Conservation (phyloP, 169 alveolate species). For the Cyclospora cayetanensis region DNA sequence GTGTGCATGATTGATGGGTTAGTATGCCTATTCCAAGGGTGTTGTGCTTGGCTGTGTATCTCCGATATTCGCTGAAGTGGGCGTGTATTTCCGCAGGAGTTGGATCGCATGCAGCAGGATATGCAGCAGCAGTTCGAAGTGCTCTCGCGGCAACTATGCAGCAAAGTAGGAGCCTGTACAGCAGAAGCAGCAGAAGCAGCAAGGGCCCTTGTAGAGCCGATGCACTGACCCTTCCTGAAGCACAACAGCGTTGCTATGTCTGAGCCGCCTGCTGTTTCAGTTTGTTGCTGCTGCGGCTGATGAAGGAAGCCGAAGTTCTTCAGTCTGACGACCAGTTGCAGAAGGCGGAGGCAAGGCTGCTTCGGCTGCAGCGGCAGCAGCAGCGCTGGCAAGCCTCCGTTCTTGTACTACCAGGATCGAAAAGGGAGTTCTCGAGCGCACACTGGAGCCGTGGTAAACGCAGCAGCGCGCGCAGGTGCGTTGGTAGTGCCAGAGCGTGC, state of each 20-base stretch:
- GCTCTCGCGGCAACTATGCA: constrained; percentile 2
- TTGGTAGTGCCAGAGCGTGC: too few relatives aligned
- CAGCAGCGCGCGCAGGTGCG: too few relatives aligned
- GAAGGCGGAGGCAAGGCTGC: background rate
- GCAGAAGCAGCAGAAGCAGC: constrained; percentile 33
- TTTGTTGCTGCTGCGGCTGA: constrained; percentile 13
- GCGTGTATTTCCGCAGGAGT: background rate
- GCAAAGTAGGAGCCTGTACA: background rate
- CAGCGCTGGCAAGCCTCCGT: background rate
- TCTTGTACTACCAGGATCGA: background rate
- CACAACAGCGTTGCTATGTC: background rate
- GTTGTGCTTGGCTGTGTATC: background rate
- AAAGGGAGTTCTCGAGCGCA: background rate
- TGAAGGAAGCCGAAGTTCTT: constrained; percentile 1
- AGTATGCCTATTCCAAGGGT: too few relatives aligned
- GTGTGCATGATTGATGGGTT: too few relatives aligned
- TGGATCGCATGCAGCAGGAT: background rate
- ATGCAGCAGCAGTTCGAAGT: constrained; percentile 10
- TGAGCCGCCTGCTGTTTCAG: background rate
- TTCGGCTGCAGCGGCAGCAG: constrained; percentile 13
- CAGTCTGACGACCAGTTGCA: constrained; percentile 24
- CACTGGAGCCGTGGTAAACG: background rate
- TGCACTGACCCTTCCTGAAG: background rate
- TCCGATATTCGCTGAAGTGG: background rate
- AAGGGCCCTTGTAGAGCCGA: background rate